These are phyloP conservation scores for Ciborinia camelliae DNA, from an alignment of 2,329 filamentous ascomycete genomes.

Conservation along the genomic window DNA sequence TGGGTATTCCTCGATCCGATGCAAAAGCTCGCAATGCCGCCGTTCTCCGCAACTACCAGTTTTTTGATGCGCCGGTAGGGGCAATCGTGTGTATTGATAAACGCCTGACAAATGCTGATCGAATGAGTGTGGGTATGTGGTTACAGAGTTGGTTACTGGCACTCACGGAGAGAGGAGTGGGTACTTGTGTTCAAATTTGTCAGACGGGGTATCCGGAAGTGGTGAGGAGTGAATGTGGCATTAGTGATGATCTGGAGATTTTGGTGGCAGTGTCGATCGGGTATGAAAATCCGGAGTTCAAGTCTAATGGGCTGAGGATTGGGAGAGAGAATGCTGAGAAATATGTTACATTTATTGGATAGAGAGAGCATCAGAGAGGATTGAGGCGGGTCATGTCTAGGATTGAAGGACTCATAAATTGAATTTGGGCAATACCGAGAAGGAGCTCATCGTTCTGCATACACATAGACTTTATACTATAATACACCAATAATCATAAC, in stretches of 20 bases:
- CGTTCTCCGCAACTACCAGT: constrained; percentile 4
- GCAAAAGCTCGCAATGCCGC: constrained; percentile 3
- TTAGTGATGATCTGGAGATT: constrained; percentile 9
- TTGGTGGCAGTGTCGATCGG: constrained; percentile 15
- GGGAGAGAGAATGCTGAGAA: background rate
- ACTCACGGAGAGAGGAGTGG: constrained; percentile 12
- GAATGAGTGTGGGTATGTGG: constrained; percentile 15
- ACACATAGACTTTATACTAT: background rate
- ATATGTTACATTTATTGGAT: constrained; percentile 8
- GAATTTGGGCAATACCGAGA: background rate
- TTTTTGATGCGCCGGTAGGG: constrained; percentile 2
- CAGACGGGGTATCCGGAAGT: constrained; percentile 6
- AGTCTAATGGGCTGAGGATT: background rate
- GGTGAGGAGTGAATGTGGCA: background rate
- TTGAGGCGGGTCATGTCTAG: background rate
- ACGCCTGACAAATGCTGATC: background rate
- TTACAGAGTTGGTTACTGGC: constrained; percentile 13
- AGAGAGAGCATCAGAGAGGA: background rate
- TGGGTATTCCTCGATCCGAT: constrained; percentile 1
- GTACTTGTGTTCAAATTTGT: constrained; percentile 8
- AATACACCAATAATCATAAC: background rate
- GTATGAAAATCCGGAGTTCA: constrained; percentile 6
- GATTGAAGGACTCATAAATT: background rate
- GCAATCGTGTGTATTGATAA: constrained; percentile 15
- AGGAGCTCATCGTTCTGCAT: background rate